A percentile compares a stretch with the other conserved stretches of the same genome.
Evolutionary conservation across 768 basidiomycete genomes (phyloP).

Genomic region (Scleroderma bovista): DNA sequence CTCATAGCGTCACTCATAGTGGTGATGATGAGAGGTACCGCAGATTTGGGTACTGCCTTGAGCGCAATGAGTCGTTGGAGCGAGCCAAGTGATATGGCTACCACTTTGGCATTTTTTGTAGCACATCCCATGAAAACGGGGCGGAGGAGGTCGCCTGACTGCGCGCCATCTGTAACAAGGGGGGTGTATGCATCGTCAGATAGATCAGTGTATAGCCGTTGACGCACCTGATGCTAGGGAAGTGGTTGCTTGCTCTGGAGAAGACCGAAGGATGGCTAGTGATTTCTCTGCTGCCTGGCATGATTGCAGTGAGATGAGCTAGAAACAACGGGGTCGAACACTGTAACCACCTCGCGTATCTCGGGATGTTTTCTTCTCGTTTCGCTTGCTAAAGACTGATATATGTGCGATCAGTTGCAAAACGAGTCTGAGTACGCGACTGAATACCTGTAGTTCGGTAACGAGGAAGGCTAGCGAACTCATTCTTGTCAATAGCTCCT

Average conservation of each 20-base stretch:
- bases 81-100: slow-evolving; percentile 86
- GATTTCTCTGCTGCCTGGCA: slow-evolving; percentile 82
- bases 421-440: slow-evolving; percentile 4
- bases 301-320: slow-evolving; percentile 19
- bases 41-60: slow-evolving; percentile 76
- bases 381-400: slow-evolving; percentile 83
- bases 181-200: slow-evolving; percentile 4
- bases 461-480: slow-evolving; percentile 66
- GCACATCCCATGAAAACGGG: slow-evolving; percentile 94
- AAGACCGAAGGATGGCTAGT: slow-evolving; percentile 70
- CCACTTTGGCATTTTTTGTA: slow-evolving; percentile 90
- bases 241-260: slow-evolving; percentile 72
- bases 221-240: slow-evolving; percentile 67
- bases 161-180: slow-evolving; percentile 54
- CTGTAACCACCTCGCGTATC: slow-evolving; percentile 75
- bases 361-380: slow-evolving; percentile 87
- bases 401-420: slow-evolving; percentile 4
- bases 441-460: slow-evolving; percentile 56
- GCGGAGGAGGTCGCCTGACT: slow-evolving; percentile 73
- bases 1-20: slow-evolving; percentile 86
- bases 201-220: background rate
- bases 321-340: background rate
- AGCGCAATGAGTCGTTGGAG: slow-evolving; percentile 86
- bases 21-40: slow-evolving; percentile 71
- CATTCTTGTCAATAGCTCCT: slow-evolving; percentile 32